These are phyloP conservation scores for Rhodamnia argentea DNA, from an alignment of 345 rosid genomes.

Conservation along the genomic window DNA sequence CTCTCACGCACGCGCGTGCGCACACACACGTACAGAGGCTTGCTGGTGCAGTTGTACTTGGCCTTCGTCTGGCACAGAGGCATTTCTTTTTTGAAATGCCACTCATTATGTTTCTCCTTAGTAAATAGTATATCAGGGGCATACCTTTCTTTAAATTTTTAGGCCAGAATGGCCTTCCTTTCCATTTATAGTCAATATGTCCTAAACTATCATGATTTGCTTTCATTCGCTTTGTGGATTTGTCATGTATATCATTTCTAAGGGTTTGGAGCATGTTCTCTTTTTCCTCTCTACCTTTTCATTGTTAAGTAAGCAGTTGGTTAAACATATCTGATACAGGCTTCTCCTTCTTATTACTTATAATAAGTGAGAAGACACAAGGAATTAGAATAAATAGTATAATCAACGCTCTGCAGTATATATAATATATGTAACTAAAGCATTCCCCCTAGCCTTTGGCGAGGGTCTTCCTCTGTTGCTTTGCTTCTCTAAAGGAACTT, in stretches of 20 bases:
- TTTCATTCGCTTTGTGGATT: not conserved
- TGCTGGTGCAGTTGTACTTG: not conserved
- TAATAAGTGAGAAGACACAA: slow-evolving; percentile 9
- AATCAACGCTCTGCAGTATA: slow-evolving; percentile 13
- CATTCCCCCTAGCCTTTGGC: slow-evolving; percentile 1
- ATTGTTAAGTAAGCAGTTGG: not conserved
- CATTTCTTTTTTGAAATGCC: not conserved
- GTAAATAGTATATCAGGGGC: not conserved
- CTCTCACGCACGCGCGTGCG: accelerated
- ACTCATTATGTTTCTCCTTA: not conserved
- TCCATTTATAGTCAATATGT: not conserved
- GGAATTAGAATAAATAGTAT: slow-evolving; percentile 1
- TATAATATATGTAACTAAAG: slow-evolving; percentile 3
- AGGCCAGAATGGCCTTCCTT: not conserved
- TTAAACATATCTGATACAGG: not conserved
- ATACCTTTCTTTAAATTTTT: not conserved
- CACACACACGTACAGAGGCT: not conserved
- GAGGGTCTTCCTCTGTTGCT: not conserved
- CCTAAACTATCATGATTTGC: not conserved
- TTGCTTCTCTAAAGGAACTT: not conserved
- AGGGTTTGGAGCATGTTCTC: not conserved
- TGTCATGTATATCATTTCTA: not conserved
- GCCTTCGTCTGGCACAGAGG: not conserved
- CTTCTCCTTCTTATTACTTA: slow-evolving; percentile 11
- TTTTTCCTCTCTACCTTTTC: not conserved